Evolutionary conservation across 108 stramenopile species (phyloP).

Genomic region (Skeletonema marinoi): DNA sequence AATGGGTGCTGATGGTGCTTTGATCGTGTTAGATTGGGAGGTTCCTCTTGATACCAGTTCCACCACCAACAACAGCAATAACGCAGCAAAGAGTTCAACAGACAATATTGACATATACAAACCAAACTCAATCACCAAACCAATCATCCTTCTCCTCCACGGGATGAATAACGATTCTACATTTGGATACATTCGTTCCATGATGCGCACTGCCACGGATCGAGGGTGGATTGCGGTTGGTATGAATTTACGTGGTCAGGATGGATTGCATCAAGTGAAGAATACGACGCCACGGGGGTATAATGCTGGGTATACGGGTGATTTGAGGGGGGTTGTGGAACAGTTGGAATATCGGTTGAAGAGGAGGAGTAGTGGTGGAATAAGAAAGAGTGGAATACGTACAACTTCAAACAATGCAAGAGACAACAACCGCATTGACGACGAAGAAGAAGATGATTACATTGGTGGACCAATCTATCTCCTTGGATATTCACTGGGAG

Average conservation of each 20-base stretch:
- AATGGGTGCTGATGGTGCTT: slow-evolving; percentile 73
- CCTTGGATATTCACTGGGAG: slow-evolving; percentile 79
- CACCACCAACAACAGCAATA: not conserved
- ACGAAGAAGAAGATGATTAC: slow-evolving; percentile 17
- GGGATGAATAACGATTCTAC: slow-evolving; percentile 89
- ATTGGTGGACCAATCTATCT: slow-evolving; percentile 63
- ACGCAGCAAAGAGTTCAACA: slow-evolving; percentile 5
- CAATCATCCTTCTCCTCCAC: slow-evolving; percentile 76
- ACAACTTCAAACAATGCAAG: too few species aligned
- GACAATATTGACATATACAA: slow-evolving; percentile 24
- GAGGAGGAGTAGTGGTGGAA: not conserved
- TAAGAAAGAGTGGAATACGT: not conserved
- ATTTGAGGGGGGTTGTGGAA: slow-evolving; percentile 68
- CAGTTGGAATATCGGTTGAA: slow-evolving; percentile 59
- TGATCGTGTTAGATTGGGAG: slow-evolving; percentile 84
- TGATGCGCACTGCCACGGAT: slow-evolving; percentile 69
- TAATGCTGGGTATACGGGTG: slow-evolving; percentile 80
- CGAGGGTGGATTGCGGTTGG: slow-evolving; percentile 84
- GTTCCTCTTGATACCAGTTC: slow-evolving; percentile 30
- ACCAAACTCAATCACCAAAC: slow-evolving; percentile 52
- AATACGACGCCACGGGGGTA: slow-evolving; percentile 77
- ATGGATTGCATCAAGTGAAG: slow-evolving; percentile 41
- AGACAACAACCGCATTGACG: not conserved
- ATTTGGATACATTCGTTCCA: slow-evolving; percentile 84
- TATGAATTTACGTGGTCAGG: slow-evolving; percentile 84